Conservation (phyloP, 805 yeast genomes). For the Sugiyamaella floridensis region DNA sequence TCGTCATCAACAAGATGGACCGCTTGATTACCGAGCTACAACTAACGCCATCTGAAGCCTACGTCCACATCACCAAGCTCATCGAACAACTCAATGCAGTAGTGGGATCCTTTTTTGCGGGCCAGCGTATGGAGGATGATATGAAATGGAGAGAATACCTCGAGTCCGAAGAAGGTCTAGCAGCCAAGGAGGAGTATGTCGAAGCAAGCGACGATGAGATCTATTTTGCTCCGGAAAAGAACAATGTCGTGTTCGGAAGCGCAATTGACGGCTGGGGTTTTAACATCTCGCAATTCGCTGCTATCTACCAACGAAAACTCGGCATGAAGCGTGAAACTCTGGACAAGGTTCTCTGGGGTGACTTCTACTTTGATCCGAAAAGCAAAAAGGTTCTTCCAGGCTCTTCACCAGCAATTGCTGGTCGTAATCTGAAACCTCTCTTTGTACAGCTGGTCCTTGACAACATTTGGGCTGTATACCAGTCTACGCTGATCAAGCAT, state of each 20-base stretch:
- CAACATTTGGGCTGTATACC: slow-evolving; percentile 87
- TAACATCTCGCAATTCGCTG: slow-evolving; percentile 79
- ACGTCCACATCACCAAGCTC: slow-evolving; percentile 64
- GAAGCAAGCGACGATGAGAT: slow-evolving; percentile 76
- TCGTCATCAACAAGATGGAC: slow-evolving; percentile 88
- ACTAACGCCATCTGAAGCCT: slow-evolving; percentile 78
- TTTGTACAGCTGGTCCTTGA: slow-evolving; percentile 85
- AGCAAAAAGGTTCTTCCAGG: slow-evolving; percentile 68
- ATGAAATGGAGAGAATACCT: slow-evolving; percentile 45
- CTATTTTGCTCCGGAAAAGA: slow-evolving; percentile 79
- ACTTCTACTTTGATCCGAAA: slow-evolving; percentile 81
- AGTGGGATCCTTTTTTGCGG: slow-evolving; percentile 85
- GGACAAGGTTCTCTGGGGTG: slow-evolving; percentile 93
- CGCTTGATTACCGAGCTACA: slow-evolving; percentile 75
- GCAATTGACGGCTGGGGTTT: slow-evolving; percentile 99
- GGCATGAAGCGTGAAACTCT: slow-evolving; percentile 77
- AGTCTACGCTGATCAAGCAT: slow-evolving; percentile 55
- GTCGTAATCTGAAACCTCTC: slow-evolving; percentile 62
- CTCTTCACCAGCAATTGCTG: slow-evolving; percentile 29
- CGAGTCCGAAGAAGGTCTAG: slow-evolving; percentile 29
- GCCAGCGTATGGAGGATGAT: slow-evolving; percentile 88
- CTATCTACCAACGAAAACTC: slow-evolving; percentile 73
- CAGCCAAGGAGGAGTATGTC: slow-evolving; percentile 45
- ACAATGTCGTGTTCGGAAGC: slow-evolving; percentile 83
- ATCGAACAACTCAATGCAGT: slow-evolving; percentile 94